phyloP scores from a whole-genome alignment of 768 basidiomycete species.

The Fistulinella prunicolor region DNA sequence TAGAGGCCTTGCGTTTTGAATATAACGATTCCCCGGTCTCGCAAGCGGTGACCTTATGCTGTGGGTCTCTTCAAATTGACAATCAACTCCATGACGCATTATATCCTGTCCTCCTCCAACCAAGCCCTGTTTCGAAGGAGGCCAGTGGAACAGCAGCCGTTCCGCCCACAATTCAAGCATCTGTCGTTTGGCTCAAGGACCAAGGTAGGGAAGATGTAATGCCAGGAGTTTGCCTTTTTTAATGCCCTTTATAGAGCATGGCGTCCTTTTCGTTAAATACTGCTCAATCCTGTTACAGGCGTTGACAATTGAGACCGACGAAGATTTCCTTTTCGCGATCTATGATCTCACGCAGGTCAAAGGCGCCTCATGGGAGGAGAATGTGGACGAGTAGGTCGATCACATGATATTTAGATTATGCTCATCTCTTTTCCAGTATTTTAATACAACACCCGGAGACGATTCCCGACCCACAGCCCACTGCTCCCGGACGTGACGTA shows the following conservation, averaged over 20 bases:
- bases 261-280: constrained; percentile 97
- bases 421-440: constrained; percentile 42
- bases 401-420: not conserved
- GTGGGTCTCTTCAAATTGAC: constrained; percentile 90
- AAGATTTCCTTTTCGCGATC: constrained; percentile 90
- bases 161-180: constrained; percentile 85
- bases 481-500: constrained; percentile 69
- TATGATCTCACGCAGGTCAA: constrained; percentile 91
- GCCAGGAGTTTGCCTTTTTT: not conserved
- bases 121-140: constrained; percentile 81
- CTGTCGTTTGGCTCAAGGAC: constrained; percentile 89
- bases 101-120: constrained; percentile 93
- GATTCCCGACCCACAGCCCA: constrained; percentile 67
- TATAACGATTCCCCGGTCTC: constrained; percentile 78
- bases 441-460: constrained; percentile 68
- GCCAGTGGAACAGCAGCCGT: constrained; percentile 66
- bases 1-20: constrained; percentile 77
- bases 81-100: constrained; percentile 96
- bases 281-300: constrained; percentile 93
- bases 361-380: constrained; percentile 87
- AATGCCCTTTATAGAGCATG: constrained; percentile 64
- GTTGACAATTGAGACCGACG: constrained; percentile 93
- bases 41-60: constrained; percentile 76
- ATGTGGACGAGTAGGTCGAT: constrained; percentile 62
- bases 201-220: constrained; percentile 52